Base-by-base conservation (phyloP, 345 rosid species). In the Populus ilicifolia region DNA sequence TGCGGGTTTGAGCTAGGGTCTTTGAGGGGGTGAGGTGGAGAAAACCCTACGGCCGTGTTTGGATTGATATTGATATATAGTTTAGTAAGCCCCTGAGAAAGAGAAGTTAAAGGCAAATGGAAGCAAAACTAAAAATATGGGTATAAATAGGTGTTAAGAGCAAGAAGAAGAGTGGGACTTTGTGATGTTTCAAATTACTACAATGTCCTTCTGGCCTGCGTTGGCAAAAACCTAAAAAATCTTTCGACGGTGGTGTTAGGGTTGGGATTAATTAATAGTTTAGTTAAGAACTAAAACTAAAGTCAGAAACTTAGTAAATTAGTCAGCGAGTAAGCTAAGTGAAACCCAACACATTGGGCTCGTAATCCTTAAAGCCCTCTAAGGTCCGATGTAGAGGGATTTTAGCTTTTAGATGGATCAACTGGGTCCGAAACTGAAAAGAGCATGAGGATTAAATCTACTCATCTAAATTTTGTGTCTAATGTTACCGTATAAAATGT, bases 21-120 rank as follows among this genome's bases (percentile, higher is more conserved):
- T 61, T 72, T 39, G 25, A 2, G 62, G 29, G 68, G 1, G 30
- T 50, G 25, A 20, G 44, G 12, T 41, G 70, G 68, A 11, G 10
- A 56, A 72, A 71, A 69, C 72, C 77, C 79, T 69, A 72, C 39
- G 23, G 44, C 4, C 41, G 21, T 67, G 59, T 29, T 30, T 71
- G 74, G 59, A 67, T 69, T 69, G 73, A 39, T 48, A 71, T 38
- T 72, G 5, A 77, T 77, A 66, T 79, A 71, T 82, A 75, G 75
- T 48, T 67, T 80, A 63, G 66, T 7, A 62, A 74, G 52, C 4
- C 20, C n/a, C 21, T 18, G 33, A 20, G 43, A 27, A 52, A 20
- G 59, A 14, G 9, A 79, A 35, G 27, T 27, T 27, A 33, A 38
- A 35, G n/a, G 41, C 8, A 48, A 54, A 44, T 11, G 54, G 25